Evolutionary conservation across 164 flowering plant genomes (phyloP), one percentile per base, ranked within the genome.

Genomic region (Aristolochia californica): DNA sequence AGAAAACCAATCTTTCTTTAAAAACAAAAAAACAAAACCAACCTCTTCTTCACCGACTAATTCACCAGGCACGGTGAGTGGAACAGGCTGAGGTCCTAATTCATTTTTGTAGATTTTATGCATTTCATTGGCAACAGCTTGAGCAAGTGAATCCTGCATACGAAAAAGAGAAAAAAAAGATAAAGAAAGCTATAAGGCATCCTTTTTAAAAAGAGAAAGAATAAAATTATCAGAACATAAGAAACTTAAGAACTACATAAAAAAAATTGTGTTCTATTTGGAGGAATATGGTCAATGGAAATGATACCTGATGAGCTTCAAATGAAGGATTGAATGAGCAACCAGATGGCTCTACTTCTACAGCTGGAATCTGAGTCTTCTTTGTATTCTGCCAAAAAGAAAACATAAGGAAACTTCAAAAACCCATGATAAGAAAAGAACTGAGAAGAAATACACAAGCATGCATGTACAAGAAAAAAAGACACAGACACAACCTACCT

Each of bases 61-160:
- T 70, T 79, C 79, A 22, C 87, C 86, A 53, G 71, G 67, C 69
- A 85, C 91, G 60, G 75, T 83, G 61, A 81, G 56, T 21, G 99
- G 99, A 68, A 93, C 85, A 44, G 95, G 97, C 63, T 76, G 59
- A 60, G 99, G 99, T 24, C 85, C 91, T 80, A 93, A 68, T 73
- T 93, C 97, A 54, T 71, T 66, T 62, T 56, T 67, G 57, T 83
- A 89, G 18, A 82, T 65, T 72, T 89, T 93, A 66, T 90, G 96
- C 99, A 93, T 89, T 72, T 89, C 97, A 21, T 75, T 84, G 5
- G 99, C 99, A 65, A 93, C 97, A 59, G 99, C 99, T 70, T 43
- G 68, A 62, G 97, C 99, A 72, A 93, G 68, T 14, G 84, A 72
- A 74, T 90, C 99, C 99, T 93, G 54, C n/a, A n/a, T n/a, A n/a